These are phyloP conservation scores for Scedosporium dehoogii DNA, from an alignment of 2,329 filamentous ascomycete genomes.

Conservation along the genomic window DNA sequence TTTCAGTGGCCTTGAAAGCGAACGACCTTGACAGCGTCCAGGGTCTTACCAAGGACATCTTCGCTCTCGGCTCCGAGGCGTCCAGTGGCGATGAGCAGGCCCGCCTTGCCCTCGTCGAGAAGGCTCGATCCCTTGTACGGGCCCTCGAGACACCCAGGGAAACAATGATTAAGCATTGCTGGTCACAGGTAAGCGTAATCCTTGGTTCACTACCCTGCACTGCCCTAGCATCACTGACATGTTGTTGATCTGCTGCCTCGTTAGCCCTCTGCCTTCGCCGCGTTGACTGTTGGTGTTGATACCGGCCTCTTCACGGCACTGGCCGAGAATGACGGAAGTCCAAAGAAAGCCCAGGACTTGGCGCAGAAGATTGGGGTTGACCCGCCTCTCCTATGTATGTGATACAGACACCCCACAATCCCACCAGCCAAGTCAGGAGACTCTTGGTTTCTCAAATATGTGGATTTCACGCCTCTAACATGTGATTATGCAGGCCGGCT, in stretches of 20 bases:
- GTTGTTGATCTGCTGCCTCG: no score
- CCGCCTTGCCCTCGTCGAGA: slow-evolving; percentile 19
- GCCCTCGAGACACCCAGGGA: slow-evolving; percentile 36
- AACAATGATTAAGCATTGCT: slow-evolving; percentile 35
- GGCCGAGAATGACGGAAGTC: slow-evolving; percentile 17
- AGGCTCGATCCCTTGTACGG: slow-evolving; percentile 14
- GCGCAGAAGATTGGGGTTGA: slow-evolving; percentile 19
- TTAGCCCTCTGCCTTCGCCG: slow-evolving; percentile 16
- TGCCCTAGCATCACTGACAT: neutral
- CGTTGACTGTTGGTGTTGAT: slow-evolving; percentile 21
- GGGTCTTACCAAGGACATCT: slow-evolving; percentile 8
- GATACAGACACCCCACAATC: neutral
- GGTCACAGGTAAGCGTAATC: slow-evolving; percentile 26
- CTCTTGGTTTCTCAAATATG: no score
- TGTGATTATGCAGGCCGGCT: slow-evolving; percentile 15
- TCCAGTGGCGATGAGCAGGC: slow-evolving; percentile 9
- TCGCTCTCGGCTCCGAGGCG: neutral
- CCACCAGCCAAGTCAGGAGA: no score
- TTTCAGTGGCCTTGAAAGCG: slow-evolving; percentile 11
- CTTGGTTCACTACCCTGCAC: neutral
- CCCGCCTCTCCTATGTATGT: slow-evolving; percentile 17
- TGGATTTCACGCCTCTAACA: neutral
- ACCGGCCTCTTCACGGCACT: slow-evolving; percentile 25
- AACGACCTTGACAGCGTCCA: slow-evolving; percentile 11
- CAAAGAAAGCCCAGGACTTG: slow-evolving; percentile 21